These are phyloP conservation scores for Aspergillus sp. DNA, from an alignment of 2,329 filamentous ascomycete species.

Conservation along the genomic window DNA sequence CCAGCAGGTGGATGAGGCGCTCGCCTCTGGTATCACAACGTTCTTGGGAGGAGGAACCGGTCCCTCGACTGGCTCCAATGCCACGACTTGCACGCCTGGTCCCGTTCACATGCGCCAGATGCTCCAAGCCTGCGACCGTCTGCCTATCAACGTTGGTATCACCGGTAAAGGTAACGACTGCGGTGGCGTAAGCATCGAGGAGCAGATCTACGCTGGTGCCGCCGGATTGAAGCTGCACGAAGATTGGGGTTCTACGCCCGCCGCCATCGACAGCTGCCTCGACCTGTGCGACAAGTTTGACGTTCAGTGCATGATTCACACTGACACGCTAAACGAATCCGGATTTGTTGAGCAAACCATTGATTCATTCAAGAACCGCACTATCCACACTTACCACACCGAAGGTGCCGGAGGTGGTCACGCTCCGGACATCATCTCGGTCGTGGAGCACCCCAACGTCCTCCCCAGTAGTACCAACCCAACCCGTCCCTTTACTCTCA, in stretches of 20 bases:
- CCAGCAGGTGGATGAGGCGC: constrained; percentile 80
- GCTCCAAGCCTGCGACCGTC: constrained; percentile 78
- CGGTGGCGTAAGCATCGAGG: constrained; percentile 67
- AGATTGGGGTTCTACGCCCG: constrained; percentile 91
- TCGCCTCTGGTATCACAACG: constrained; percentile 85
- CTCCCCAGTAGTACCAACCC: constrained; percentile 91
- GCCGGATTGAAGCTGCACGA: constrained; percentile 94
- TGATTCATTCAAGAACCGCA: constrained; percentile 78
- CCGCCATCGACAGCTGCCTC: constrained; percentile 86
- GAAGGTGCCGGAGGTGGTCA: constrained; percentile 94
- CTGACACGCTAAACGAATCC: constrained; percentile 93
- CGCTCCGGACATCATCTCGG: constrained; percentile 91
- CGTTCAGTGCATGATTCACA: constrained; percentile 91
- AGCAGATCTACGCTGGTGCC: constrained; percentile 80
- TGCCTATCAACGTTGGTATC: constrained; percentile 87
- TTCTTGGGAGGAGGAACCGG: constrained; percentile 89
- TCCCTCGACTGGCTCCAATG: constrained; percentile 86
- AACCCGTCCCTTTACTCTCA: constrained; percentile 83
- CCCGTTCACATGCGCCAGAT: constrained; percentile 81
- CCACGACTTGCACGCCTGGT: constrained; percentile 90
- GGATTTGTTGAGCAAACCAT: constrained; percentile 96
- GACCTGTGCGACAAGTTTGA: constrained; percentile 86
- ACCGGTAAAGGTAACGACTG: constrained; percentile 94
- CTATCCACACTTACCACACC: constrained; percentile 96
- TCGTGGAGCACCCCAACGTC: constrained; percentile 86